Evolutionary conservation across 2,329 filamentous ascomycete species (phyloP), one percentile per base, ranked within the genome.

Genomic region (Alternaria metachromatica): DNA sequence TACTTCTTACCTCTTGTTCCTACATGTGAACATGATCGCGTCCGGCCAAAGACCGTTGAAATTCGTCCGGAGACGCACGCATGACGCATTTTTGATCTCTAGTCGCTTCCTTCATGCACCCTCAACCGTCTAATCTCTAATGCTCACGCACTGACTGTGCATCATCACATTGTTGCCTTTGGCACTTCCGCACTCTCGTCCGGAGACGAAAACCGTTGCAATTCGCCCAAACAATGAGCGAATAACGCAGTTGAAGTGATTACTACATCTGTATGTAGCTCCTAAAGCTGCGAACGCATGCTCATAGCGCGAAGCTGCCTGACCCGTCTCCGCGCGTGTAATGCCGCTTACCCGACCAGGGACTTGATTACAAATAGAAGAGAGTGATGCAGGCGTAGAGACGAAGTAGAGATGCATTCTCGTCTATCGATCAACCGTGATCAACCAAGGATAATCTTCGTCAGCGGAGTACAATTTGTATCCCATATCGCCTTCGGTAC

Each of bases 281-380:
- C 6, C 13, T 37, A 9, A 4, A 37, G 33, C 33, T 37, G 1
- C 33, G 1, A 37, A 37, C 33, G 33, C 15, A 41, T 41, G 15
- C 15, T n/a, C 33, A 3, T 41, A 41, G 33, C 8, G 33, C 15
- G 7, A 41, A 3, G 33, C 8, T 41, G 7, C 0, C 4, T 41
- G 15, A 1, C 4, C 8, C 4, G 4, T n/a, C 4, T n/a, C 33
- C 2, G 0, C 15, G 15, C 4, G 15, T 41, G 33, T 41, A 4
- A n/a, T 41, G 33, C 33, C 33, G 33, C 15, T 10, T 41, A 41
- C 33, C 15, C 15, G 33, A 41, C 15, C 9, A n/a, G 33, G 15
- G 15, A 0, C 33, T n/a, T 41, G 33, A 0, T n/a, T n/a, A 41
- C 33, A 5, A 41, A 41, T 10, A 5, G 4, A 10, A 41, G 0